Percentiles rank a stretch among this genome's conserved stretches.
phyloP scores from a whole-genome alignment of 768 basidiomycete species.

The Gymnopilus junonius region DNA sequence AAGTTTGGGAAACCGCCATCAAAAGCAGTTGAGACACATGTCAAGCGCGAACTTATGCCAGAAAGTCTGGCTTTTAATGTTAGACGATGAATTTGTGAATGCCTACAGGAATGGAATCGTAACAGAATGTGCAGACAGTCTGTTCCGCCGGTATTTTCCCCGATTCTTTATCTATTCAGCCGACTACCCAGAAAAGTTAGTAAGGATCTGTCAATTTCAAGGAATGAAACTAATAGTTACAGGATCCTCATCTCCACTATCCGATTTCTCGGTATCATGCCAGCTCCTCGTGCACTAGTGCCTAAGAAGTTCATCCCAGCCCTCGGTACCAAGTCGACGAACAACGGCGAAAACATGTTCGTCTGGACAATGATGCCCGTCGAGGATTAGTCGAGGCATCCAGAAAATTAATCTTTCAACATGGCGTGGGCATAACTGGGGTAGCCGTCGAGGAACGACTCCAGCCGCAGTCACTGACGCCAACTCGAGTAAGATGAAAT shows the following conservation, averaged over 20 bases:
- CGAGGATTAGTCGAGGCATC: constrained; percentile 17
- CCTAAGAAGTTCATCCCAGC: constrained; percentile 22
- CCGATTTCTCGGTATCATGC: constrained; percentile 16
- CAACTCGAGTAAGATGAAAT: constrained; percentile 31
- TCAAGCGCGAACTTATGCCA: constrained; percentile 36
- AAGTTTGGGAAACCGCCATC: constrained; percentile 1
- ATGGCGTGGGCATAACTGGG: constrained; percentile 21
- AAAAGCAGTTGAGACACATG: constrained; percentile 21
- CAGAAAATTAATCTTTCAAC: constrained; percentile 26
- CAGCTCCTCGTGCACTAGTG: constrained; percentile 35
- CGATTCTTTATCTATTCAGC: constrained; percentile 37
- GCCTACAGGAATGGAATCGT: constrained; percentile 34
- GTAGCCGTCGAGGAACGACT: constrained; percentile 22
- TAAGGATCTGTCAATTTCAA: neutral
- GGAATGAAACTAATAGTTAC: neutral
- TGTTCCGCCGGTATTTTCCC: constrained; percentile 32
- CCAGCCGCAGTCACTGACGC: constrained; percentile 20
- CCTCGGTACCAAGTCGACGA: constrained; percentile 30
- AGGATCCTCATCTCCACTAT: constrained; percentile 9
- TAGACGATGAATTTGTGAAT: constrained; percentile 17
- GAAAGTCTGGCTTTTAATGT: constrained; percentile 30
- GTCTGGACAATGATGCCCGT: constrained; percentile 8
- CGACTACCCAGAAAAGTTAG: constrained; percentile 40
- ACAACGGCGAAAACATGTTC: constrained; percentile 5
- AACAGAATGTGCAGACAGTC: constrained; percentile 31